Percentiles rank a stretch among this genome's conserved stretches.
phyloP scores from a whole-genome alignment of 192 early-diverging fungal species.

The Mortierella alpina region DNA sequence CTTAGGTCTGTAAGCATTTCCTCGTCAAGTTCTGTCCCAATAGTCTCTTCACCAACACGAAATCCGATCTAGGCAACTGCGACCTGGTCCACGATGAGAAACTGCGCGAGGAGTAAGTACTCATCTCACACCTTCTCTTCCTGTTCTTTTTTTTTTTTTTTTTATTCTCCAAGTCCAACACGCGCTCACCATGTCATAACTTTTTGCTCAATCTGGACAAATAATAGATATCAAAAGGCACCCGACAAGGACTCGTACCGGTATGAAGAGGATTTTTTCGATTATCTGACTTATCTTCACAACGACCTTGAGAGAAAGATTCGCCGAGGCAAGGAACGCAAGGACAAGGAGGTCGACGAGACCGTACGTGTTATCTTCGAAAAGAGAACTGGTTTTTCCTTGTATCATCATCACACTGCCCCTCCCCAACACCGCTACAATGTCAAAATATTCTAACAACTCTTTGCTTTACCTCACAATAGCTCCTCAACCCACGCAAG shows the following conservation, averaged over 20 bases:
- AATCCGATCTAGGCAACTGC: constrained; percentile 84
- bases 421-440: background rate
- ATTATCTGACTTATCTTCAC: constrained; percentile 69
- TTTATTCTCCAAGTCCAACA: background rate
- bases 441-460: background rate
- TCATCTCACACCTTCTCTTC: background rate
- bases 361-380: constrained; percentile 45
- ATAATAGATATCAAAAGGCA: constrained; percentile 67
- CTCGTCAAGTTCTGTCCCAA: constrained; percentile 87
- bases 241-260: constrained; percentile 74
- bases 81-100: constrained; percentile 86
- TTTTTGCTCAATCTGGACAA: background rate
- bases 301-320: constrained; percentile 81
- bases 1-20: constrained; percentile 80
- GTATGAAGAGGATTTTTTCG: constrained; percentile 81
- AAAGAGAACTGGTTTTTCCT: background rate
- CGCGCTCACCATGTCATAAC: too few species aligned
- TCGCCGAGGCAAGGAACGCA: constrained; percentile 72
- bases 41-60: constrained; percentile 88
- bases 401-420: background rate
- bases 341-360: constrained; percentile 74
- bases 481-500: constrained; percentile 69
- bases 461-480: background rate
- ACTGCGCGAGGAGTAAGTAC: constrained; percentile 66
- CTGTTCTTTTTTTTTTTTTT: background rate